Conservation (phyloP, 371 early-diverging fungal species). For the Mortierella sp. region DNA sequence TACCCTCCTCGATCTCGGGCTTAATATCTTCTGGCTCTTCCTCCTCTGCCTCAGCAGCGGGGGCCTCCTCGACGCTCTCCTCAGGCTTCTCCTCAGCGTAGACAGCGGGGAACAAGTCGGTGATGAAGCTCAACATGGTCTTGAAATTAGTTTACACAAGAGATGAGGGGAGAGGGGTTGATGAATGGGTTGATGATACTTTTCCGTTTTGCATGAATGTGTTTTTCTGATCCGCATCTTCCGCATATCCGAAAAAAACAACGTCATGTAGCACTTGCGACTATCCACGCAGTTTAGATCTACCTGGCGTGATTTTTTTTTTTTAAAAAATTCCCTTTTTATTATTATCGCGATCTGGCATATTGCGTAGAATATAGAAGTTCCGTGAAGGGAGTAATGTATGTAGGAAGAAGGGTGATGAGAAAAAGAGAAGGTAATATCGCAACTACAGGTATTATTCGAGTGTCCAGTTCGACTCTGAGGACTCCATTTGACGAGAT, state of each 20-base stretch:
- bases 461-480: not conserved
- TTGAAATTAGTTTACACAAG: not conserved
- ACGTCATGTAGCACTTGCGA: constrained; percentile 4
- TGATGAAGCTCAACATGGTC: constrained; percentile 53
- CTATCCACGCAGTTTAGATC: not conserved
- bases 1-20: constrained; percentile 18
- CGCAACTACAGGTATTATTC: constrained; percentile 5
- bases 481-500: not conserved
- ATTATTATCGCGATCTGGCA: constrained; percentile 4
- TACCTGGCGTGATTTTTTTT: constrained; percentile 1
- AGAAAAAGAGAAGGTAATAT: not conserved
- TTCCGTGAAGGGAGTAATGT: not conserved
- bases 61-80: constrained; percentile 5
- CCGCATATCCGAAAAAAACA: constrained; percentile 4
- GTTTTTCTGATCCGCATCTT: constrained; percentile 6
- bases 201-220: not conserved
- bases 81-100: constrained; percentile 51
- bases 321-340: not conserved
- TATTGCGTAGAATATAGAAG: constrained; percentile 5
- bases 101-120: constrained; percentile 49
- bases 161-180: constrained; percentile 4
- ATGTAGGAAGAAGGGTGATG: not conserved
- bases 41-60: constrained; percentile 15
- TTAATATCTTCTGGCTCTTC: constrained; percentile 52
- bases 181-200: not conserved